Base-by-base conservation (phyloP, 2,329 filamentous ascomycete genomes). In the Colletotrichum sp. region DNA sequence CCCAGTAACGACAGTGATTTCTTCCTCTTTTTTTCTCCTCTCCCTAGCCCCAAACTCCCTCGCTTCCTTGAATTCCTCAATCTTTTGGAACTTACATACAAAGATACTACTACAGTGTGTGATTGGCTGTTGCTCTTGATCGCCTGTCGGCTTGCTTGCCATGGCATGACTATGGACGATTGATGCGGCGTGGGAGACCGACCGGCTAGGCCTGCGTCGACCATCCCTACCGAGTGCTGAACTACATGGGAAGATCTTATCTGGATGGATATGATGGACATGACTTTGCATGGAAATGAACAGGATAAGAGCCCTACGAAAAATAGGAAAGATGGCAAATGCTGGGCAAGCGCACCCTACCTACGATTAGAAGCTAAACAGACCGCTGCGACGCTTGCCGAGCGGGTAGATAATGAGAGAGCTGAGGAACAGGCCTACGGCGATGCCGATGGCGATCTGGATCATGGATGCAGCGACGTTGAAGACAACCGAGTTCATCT, bases 381-480 rank as follows among this genome's bases (percentile, higher is more conserved):
- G 80, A 6, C 87, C 87, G 74, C 87, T 89, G 59, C 88, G 85
- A 59, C 87, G 84, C 80, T 89, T 89, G 52, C 87, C 88, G 39
- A 89, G 82, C 8, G 88, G 88, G 77, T 89, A 89, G 8, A 90
- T 82, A 27, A 89, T 79, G 36, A 90, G 80, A 3, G 88, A 87
- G 73, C 87, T 88, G 76, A 90, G 79, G 75, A 90, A 90, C 8
- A 90, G 80, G 4, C 88, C 88, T 13, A 89, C 86, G 8, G 88
- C 88, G 66, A 90, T 89, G 16, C 88, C 88, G 76, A 89, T 88
- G 16, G 88, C 88, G 72, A 89, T 88, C 79, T 90, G 87, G 52
- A 89, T 87, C 88, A 90, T 89, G 34, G 85, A 87, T 3, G 85
- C 87, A 15, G 86, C 87, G 13, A 88, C 86, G 28, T 85, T 85